These are phyloP conservation scores for Boletus tomentosulus DNA, from an alignment of 768 basidiomycete species.

Conservation along the genomic window DNA sequence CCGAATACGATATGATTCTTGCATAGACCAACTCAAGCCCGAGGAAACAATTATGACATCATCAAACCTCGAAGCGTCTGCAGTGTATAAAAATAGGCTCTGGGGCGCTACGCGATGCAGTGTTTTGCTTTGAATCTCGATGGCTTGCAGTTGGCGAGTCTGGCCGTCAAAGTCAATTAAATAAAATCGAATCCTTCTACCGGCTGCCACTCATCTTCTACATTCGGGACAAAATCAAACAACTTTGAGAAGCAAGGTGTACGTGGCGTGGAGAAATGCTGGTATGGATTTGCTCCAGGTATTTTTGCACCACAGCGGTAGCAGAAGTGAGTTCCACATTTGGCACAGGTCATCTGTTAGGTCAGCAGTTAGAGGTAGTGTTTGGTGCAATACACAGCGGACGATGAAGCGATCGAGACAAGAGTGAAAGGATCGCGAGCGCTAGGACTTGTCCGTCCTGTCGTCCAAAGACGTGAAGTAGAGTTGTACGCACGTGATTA, in stretches of 20 bases:
- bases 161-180: conserved; percentile 4
- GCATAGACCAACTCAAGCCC: no score
- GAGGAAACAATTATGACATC: no score
- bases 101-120: neutral
- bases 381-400: neutral
- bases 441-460: no score
- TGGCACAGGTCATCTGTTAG: conserved; percentile 70
- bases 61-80: no score
- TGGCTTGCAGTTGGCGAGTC: neutral
- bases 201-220: conserved; percentile 45
- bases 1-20: no score
- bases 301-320: conserved; percentile 69
- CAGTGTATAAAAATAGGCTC: no score
- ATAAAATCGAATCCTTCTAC: conserved; percentile 37
- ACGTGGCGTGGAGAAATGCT: conserved; percentile 59
- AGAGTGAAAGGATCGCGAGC: neutral
- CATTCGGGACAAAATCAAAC: conserved; percentile 48
- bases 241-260: conserved; percentile 57
- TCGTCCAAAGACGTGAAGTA: neutral
- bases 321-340: conserved; percentile 76
- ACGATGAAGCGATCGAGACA: neutral
- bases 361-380: conserved; percentile 1
- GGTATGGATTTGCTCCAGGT: conserved; percentile 49
- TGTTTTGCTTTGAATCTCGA: neutral
- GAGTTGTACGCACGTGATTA: conserved; percentile 66